Percentiles rank a stretch among this genome's conserved stretches.
Evolutionary conservation across 78 protist species (phyloP).

Genomic region (Monocercomonoides exilis): DNA sequence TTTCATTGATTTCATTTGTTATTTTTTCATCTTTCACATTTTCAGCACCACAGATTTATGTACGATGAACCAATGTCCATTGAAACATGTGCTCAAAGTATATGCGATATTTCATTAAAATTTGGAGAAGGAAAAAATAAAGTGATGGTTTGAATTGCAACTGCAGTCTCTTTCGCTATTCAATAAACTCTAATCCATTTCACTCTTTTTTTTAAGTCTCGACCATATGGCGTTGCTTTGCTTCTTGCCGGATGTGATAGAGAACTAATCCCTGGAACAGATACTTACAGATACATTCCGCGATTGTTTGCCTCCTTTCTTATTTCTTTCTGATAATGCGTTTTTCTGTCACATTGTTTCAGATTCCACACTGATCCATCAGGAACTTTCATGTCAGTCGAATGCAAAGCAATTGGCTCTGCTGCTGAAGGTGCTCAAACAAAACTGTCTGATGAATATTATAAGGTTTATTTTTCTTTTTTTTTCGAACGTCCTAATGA

Average conservation of each 20-base stretch:
- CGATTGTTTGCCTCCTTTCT: constrained; percentile 7
- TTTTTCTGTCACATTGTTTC: too few species aligned
- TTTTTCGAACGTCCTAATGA: neutral
- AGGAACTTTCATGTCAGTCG: constrained; percentile 58
- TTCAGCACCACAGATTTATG: constrained; percentile 89
- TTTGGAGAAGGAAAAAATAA: constrained; percentile 83
- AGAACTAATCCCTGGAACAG: too few species aligned
- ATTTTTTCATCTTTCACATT: neutral
- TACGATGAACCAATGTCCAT: constrained; percentile 90
- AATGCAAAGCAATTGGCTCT: constrained; percentile 93
- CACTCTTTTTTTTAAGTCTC: constrained; percentile 48
- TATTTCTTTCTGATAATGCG: too few species aligned
- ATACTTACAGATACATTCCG: neutral
- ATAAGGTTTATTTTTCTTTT: constrained; percentile 41
- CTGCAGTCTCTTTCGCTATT: neutral
- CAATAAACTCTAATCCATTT: too few species aligned
- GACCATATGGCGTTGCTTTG: constrained; percentile 97
- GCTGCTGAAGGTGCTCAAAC: constrained; percentile 94
- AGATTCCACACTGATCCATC: constrained; percentile 98
- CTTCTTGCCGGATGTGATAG: constrained; percentile 93
- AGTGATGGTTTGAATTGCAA: neutral
- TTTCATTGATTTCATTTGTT: constrained; percentile 20
- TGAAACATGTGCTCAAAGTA: constrained; percentile 78
- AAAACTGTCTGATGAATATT: constrained; percentile 72
- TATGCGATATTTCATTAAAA: constrained; percentile 79